Base-by-base conservation (phyloP, 495 filamentous ascomycete genomes). In the Podospora pseudopauciseta region DNA sequence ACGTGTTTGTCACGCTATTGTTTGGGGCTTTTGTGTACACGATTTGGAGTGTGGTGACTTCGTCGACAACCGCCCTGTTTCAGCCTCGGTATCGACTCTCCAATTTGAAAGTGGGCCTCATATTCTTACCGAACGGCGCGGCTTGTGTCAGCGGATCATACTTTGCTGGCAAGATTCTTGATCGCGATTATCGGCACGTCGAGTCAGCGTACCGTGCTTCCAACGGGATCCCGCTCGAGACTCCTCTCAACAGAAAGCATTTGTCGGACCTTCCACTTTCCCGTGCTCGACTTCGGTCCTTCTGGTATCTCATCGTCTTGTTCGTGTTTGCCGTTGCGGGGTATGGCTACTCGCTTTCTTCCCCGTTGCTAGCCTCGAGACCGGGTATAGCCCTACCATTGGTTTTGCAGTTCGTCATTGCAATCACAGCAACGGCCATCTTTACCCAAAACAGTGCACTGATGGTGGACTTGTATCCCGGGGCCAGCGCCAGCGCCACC, bases 231-330 rank as follows among this genome's bases (percentile, higher is more conserved):
- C 77, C 81, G 3, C 70, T 86, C 18, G 77, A 79, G 0, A 73
- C 86, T 7, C 74, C 81, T 20, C 79, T 80, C 18, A 82, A 83
- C 34, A 80, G 79, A 0, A 79, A 82, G 27, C 85, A 88, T 61
- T 71, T 89, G n/a, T 68, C 75, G 1, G 73, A 83, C 23, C 90
- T 90, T 64, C 89, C 89, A 4, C 86, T 91, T 59, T 87, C 89
- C 68, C 77, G 81, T 49, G 88, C 89, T 2, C 81, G 89, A 6
- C 75, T 90, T 28, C 70, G 74, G 2, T 75, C 74, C 1, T 64
- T 70, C 3, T 67, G 64, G 68, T 72, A 66, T 4, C 49, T 83
- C 3, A 68, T 82, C 44, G 60, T 75, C 2, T 49, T 83, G 4
- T 80, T 77, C 28, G 71, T 78, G 2, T 61, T 70, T 16, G 69